phyloP scores from a whole-genome alignment of 495 filamentous ascomycete species.

The Lophiotrema nucula region DNA sequence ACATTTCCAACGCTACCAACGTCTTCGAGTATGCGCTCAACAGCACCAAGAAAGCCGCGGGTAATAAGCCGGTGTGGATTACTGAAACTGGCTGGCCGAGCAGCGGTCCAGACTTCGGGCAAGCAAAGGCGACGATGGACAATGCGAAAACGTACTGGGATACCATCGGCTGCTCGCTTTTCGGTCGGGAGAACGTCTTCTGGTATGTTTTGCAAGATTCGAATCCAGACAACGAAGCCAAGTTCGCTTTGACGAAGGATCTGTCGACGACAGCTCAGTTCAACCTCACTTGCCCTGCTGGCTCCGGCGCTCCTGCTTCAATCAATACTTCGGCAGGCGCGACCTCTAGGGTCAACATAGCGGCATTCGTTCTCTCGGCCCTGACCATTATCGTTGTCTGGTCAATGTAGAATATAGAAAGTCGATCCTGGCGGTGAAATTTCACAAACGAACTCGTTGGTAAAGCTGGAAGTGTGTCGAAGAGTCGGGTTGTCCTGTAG shows the following conservation, averaged over 20 bases:
- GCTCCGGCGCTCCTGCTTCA: conserved; percentile 11
- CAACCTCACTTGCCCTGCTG: conserved; percentile 19
- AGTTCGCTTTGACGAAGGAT: conserved; percentile 16
- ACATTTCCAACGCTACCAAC: conserved; percentile 33
- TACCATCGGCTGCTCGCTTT: conserved; percentile 38
- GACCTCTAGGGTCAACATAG: no score
- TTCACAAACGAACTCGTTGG: no score
- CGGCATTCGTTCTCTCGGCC: no score
- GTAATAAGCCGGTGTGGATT: conserved; percentile 53
- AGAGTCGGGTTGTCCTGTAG: no score
- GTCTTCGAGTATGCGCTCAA: conserved; percentile 14
- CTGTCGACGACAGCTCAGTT: conserved; percentile 8
- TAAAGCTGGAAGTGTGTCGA: no score
- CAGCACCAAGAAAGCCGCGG: conserved; percentile 37
- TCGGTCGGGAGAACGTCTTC: conserved; percentile 26
- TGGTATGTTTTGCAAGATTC: conserved; percentile 30
- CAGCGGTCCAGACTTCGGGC: conserved; percentile 41
- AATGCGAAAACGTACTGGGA: conserved; percentile 35
- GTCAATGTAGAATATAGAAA: no score
- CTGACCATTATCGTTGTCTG: no score
- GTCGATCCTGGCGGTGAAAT: no score
- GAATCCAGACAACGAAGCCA: conserved; percentile 21
- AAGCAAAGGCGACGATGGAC: conserved; percentile 20
- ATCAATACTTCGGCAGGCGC: conserved; percentile 4
- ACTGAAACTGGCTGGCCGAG: conserved; percentile 56